Base-by-base conservation (phyloP, 2,329 filamentous ascomycete species). In the Pyricularia sp. region DNA sequence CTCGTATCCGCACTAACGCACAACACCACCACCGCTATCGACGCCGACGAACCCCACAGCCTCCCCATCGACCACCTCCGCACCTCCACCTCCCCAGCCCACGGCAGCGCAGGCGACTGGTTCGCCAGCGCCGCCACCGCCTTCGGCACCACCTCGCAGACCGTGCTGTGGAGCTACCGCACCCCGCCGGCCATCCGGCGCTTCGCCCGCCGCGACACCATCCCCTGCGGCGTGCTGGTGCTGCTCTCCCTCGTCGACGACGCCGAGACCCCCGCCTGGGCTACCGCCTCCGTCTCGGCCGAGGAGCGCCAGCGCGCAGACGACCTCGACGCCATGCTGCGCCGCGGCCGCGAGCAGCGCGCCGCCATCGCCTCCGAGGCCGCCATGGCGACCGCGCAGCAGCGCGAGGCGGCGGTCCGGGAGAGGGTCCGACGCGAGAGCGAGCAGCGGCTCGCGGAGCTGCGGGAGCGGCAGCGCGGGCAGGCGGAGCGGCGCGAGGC, bases 191-290 rank as follows among this genome's bases (percentile, higher is more conserved):
- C 82, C 3, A 76, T 88, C 4, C 73, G 87, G 1, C 71, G 77
- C 0, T 86, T 89, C 69, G 77, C 84, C 2, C 79, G 82, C 10
- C 81, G 80, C 33, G 82, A 84, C 23, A 84, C 83, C 0, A 81
- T 89, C 0, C 86, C 86, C 0, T 88, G 86, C 73, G 87, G 86
- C 36, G 79, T 88, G 31, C 79, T 89, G 31, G 85, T 87, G n/a
- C 74, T 88, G 25, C 75, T 89, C 0, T 79, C 77, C 25, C 73
- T 86, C 3, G 81, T 85, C 4, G 80, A 83, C 66, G 81, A 84
- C 71, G 78, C 79, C 0, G 78, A 81, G 12, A 88, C 86, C 0
- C 86, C 86, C 1, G 80, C 84, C 72, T 88, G 86, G 85, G 81
- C 81, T 0, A 36, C 30, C 0, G n/a, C n/a, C 20, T 31, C n/a